Base-by-base conservation (phyloP, 225 moss, liverwort and hornwort species). In the Anthoceros angustus region DNA sequence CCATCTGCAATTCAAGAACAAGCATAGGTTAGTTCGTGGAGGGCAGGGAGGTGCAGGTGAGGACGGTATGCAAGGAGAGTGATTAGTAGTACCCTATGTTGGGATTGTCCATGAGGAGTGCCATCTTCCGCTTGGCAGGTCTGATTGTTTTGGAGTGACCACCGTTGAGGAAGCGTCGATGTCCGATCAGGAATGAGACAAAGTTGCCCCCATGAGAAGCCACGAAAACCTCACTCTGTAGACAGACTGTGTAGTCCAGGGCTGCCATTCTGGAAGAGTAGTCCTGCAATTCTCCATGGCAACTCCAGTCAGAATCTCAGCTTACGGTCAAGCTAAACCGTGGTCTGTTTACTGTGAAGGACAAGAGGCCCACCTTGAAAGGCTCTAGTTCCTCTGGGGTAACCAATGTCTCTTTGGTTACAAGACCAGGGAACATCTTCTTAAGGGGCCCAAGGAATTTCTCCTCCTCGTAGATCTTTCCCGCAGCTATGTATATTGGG, bases 41-140 rank as follows among this genome's bases (percentile, higher is more conserved):
- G 46, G 1, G 46, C 12, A 48, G 18, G 14, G 14, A 45, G 43
- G 43, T 45, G 43, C 43, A 15, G 14, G 18, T 23, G 55, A n/a
- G 5, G 55, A 55, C 23, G 55, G n/a, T 11, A 55, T 0, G 55
- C 7, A 4, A 32, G 32, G 10, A 55, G 23, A n/a, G 6, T 20
- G 7, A 55, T n/a, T 55, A 4, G 14, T 7, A 8, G n/a, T 9
- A 55, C 55, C 55, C n/a, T 23, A 55, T 18, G 14, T 18, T 20
- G 55, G 55, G n/a, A 7, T 55, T 18, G 55, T 55, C n/a, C 55
- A 55, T 15, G 6, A 55, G 55, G 2, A 55, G 14, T 9, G 55
- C 55, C 55, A 55, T 55, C 55, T 55, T 55, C 5, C 55, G 55
- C 55, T 55, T 55, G 55, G 18, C 55, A 55, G 55, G 55, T 55